Percentiles rank a stretch among this genome's conserved stretches.
phyloP scores from a whole-genome alignment of 2,329 filamentous ascomycete genomes.

The Ophiostoma quercus region DNA sequence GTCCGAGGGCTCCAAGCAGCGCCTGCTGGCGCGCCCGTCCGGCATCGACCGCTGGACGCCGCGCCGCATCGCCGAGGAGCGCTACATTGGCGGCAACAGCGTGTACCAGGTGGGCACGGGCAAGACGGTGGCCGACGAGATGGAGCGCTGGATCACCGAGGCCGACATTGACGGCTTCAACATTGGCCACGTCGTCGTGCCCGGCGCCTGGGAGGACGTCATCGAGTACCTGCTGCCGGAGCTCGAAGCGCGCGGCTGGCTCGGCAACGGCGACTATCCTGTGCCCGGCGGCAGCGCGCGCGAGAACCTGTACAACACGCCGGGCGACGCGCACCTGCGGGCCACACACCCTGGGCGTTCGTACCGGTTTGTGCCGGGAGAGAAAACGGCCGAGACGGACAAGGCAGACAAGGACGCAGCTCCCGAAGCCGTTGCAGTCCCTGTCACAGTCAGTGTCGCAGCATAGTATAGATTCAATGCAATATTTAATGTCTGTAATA shows the following conservation, averaged over 20 bases:
- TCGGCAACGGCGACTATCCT: constrained; percentile 27
- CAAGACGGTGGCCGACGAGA: constrained; percentile 59
- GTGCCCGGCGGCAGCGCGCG: constrained; percentile 27
- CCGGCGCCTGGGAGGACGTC: constrained; percentile 59
- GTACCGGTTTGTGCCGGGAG: constrained; percentile 1
- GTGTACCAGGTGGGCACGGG: constrained; percentile 54
- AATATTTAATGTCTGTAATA: too few relatives aligned
- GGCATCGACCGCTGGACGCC: constrained; percentile 24
- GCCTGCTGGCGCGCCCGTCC: constrained; percentile 18
- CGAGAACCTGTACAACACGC: constrained; percentile 26
- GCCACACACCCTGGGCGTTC: constrained; percentile 17
- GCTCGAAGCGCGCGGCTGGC: constrained; percentile 26
- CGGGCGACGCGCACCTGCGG: constrained; percentile 16
- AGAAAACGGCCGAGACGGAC: background rate
- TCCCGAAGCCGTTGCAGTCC: background rate
- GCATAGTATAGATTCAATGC: background rate
- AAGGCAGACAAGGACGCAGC: background rate
- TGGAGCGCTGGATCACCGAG: constrained; percentile 63
- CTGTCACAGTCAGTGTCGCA: background rate
- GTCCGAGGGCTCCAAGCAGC: constrained; percentile 16
- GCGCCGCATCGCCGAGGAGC: constrained; percentile 21
- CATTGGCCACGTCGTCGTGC: constrained; percentile 45
- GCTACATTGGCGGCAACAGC: constrained; percentile 23
- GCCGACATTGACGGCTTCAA: constrained; percentile 73
- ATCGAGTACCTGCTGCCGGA: constrained; percentile 46